Evolutionary conservation across 495 filamentous ascomycete genomes (phyloP).

Genomic region (Penicillium manginii): DNA sequence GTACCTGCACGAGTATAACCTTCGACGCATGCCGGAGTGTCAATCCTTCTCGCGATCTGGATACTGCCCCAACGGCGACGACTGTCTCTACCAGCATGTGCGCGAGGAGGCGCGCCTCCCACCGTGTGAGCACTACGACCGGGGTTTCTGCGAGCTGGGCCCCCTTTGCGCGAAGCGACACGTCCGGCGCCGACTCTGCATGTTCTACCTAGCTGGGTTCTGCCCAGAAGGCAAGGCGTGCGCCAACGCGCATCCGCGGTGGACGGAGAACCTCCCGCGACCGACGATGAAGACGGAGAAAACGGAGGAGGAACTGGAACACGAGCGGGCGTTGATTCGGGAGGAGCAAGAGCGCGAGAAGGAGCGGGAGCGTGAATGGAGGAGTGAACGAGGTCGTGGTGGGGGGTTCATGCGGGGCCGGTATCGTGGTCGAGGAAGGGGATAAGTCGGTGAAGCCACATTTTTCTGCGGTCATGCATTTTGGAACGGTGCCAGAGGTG

Average conservation of each 20-base stretch:
- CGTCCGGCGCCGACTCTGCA: constrained; percentile 72
- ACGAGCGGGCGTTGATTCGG: constrained; percentile 54
- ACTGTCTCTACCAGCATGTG: constrained; percentile 94
- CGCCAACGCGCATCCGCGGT: constrained; percentile 80
- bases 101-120: constrained; percentile 79
- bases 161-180: constrained; percentile 86
- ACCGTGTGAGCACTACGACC: constrained; percentile 90
- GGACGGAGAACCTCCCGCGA: constrained; percentile 70
- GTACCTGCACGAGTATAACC: constrained; percentile 97
- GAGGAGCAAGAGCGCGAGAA: constrained; percentile 57
- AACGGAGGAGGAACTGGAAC: constrained; percentile 65
- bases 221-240: constrained; percentile 85
- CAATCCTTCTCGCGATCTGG: constrained; percentile 87
- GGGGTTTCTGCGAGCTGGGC: constrained; percentile 92
- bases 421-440: constrained; percentile 51
- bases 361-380: constrained; percentile 56
- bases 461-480: neutral
- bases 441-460: constrained; percentile 21
- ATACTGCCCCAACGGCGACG: constrained; percentile 94
- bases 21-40: constrained; percentile 97
- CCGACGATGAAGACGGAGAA: constrained; percentile 68
- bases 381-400: constrained; percentile 51
- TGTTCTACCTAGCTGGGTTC: constrained; percentile 91
- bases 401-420: constrained; percentile 55
- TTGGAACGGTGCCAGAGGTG: neutral